phyloP scores from a whole-genome alignment of 176 grass and related monocot genomes.

The Cenchrus americanus region DNA sequence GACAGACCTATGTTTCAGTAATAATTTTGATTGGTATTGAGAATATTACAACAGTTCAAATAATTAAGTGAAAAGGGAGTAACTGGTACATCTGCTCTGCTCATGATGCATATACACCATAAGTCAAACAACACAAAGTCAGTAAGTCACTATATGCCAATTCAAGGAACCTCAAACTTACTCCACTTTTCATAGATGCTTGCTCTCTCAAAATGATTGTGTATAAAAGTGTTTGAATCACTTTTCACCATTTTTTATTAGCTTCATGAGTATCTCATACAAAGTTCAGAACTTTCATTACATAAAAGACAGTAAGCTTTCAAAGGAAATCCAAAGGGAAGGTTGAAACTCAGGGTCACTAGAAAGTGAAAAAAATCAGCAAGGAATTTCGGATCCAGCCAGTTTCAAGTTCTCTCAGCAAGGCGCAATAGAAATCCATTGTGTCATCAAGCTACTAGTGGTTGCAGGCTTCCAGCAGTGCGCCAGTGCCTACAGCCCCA shows the following conservation, averaged over 20 bases:
- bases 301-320: not conserved
- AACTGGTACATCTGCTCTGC: not conserved
- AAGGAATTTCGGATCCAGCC: not conserved
- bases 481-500: not conserved
- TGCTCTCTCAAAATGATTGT: not conserved
- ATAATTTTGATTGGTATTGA: not conserved
- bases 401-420: not conserved
- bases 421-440: not conserved
- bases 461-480: not conserved
- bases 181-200: not conserved
- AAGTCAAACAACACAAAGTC: not conserved
- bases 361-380: not conserved
- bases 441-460: not conserved
- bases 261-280: not conserved
- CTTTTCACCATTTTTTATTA: not conserved
- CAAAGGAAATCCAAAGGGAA: not conserved
- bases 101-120: not conserved
- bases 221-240: not conserved
- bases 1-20: not conserved
- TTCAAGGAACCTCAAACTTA: conserved; percentile 11
- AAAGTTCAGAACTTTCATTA: not conserved
- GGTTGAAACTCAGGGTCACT: not conserved
- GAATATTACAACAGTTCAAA: not conserved
- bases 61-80: not conserved
- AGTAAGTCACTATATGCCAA: not conserved